Percentiles rank a stretch among this genome's conserved stretches.
phyloP scores from a whole-genome alignment of 805 yeast species.

The Cyberlindnera galapagoensis region DNA sequence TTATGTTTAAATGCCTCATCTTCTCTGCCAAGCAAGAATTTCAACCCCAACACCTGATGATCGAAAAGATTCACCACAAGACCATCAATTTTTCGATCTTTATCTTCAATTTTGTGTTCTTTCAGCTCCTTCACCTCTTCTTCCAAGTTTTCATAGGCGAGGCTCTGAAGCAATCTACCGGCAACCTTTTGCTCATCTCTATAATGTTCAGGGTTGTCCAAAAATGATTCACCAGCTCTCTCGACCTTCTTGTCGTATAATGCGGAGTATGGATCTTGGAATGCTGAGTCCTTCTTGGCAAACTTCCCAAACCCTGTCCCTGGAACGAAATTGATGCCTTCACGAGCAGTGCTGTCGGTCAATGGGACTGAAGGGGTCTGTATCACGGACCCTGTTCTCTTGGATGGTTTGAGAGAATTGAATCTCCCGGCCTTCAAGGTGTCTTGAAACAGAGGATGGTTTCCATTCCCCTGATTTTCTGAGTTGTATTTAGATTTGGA shows the following conservation, averaged over 20 bases:
- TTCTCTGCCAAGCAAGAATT: constrained; percentile 36
- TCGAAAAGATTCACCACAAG: constrained; percentile 32
- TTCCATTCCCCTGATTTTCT: not conserved
- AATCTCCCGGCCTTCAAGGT: not conserved
- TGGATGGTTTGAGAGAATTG: constrained; percentile 1
- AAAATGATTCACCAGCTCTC: constrained; percentile 16
- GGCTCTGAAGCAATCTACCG: constrained; percentile 9
- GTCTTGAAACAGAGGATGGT: no score
- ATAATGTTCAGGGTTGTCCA: constrained; percentile 11
- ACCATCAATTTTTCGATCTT: constrained; percentile 29
- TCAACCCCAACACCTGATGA: constrained; percentile 42
- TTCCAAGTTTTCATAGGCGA: constrained; percentile 13
- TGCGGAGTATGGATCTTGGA: constrained; percentile 19
- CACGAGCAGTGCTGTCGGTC: constrained; percentile 7
- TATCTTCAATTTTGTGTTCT: constrained; percentile 10
- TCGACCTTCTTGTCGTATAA: constrained; percentile 11
- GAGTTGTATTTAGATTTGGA: constrained; percentile 3
- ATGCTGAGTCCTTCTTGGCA: constrained; percentile 17
- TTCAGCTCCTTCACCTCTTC: constrained; percentile 12
- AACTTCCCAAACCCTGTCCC: constrained; percentile 16
- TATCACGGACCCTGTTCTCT: constrained; percentile 6
- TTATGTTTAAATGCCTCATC: constrained; percentile 19
- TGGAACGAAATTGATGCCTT: constrained; percentile 5
- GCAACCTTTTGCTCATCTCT: constrained; percentile 10
- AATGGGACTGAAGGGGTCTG: constrained; percentile 7